phyloP scores from a whole-genome alignment of 305 asterid species.

The Rubia occidens region DNA sequence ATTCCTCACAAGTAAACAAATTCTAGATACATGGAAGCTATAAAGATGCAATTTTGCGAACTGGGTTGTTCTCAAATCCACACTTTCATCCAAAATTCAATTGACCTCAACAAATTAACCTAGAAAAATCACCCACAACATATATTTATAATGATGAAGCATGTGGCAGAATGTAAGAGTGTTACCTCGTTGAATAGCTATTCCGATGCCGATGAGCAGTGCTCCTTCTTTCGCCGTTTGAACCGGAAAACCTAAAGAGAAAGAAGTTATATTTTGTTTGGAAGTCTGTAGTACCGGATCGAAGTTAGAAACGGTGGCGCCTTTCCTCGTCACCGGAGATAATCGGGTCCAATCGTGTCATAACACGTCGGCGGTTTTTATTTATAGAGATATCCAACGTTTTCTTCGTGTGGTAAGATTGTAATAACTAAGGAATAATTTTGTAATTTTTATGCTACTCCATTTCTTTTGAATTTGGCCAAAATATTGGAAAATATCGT shows the following conservation, averaged over 20 bases:
- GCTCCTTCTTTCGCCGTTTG: neutral
- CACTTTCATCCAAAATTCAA: neutral
- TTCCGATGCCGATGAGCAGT: neutral
- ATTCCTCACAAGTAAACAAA: neutral
- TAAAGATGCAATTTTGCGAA: neutral
- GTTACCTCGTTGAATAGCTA: neutral
- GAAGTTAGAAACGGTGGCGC: slow-evolving; percentile 1
- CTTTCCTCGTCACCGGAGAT: slow-evolving; percentile 14
- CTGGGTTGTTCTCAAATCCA: neutral
- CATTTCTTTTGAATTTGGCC: no score
- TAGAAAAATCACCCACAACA: neutral
- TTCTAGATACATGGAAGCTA: neutral
- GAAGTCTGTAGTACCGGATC: slow-evolving; percentile 2
- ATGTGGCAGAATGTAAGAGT: neutral
- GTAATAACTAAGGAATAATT: no score
- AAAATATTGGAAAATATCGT: no score
- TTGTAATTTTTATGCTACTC: no score
- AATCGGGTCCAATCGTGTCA: slow-evolving; percentile 5
- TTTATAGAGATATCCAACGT: neutral
- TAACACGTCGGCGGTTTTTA: slow-evolving; percentile 19
- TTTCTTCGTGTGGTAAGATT: no score
- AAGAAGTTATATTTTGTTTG: neutral
- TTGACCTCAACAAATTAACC: neutral
- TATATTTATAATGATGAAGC: neutral
- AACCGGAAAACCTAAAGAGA: neutral